phyloP scores from a whole-genome alignment of 139 green algal species.

The Coccomyxa sp. region DNA sequence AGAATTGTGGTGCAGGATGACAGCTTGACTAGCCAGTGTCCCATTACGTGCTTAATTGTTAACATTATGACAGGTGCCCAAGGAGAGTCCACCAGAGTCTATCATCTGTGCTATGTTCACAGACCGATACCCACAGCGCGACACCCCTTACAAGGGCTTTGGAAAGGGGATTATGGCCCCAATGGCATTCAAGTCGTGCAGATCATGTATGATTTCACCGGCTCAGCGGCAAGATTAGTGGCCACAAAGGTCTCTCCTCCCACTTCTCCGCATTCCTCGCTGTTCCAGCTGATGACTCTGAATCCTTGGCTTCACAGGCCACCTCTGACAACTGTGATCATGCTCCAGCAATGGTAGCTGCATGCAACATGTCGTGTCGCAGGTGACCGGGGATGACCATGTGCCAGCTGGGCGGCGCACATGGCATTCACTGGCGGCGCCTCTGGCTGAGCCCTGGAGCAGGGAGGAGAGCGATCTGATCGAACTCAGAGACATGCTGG shows the following conservation, averaged over 20 bases:
- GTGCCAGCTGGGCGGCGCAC: neutral
- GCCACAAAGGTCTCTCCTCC: conserved; percentile 6
- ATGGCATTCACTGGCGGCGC: neutral
- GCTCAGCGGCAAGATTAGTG: conserved; percentile 6
- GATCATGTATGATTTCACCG: conserved; percentile 29
- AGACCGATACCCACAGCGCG: neutral
- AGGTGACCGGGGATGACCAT: neutral
- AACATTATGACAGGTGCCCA: neutral
- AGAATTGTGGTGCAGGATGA: neutral
- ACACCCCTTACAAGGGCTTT: conserved; percentile 37
- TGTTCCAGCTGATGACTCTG: no score
- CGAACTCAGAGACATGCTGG: neutral
- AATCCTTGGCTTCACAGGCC: no score
- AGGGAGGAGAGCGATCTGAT: neutral
- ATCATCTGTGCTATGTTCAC: conserved; percentile 1
- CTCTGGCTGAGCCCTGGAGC: neutral
- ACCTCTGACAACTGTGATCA: no score
- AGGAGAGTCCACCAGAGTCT: neutral
- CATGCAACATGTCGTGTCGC: no score
- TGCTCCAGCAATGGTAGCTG: no score
- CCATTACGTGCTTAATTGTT: neutral
- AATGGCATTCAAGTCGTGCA: conserved; percentile 8
- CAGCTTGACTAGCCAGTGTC: neutral
- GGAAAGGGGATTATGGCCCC: neutral
- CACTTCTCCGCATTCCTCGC: no score